These are phyloP conservation scores for Sphagnum fallax DNA, from an alignment of 228 moss, liverwort and hornwort species.

Conservation along the genomic window DNA sequence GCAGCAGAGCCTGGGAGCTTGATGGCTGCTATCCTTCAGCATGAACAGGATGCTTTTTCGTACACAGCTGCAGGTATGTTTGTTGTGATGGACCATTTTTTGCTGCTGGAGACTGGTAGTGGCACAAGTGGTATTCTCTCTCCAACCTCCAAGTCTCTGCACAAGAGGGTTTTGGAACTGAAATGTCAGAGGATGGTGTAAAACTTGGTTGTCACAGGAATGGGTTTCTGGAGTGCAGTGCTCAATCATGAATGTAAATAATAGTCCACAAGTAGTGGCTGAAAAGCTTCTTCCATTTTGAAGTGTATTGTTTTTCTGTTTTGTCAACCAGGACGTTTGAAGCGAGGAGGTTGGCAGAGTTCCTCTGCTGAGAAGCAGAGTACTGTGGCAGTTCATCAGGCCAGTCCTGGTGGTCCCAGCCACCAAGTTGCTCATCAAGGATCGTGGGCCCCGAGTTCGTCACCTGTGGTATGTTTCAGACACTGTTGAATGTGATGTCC, in stretches of 20 bases:
- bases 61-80: slow-evolving; percentile 39
- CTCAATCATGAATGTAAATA: no score
- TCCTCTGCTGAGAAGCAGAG: slow-evolving; percentile 29
- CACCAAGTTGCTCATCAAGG: slow-evolving; percentile 23
- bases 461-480: slow-evolving; percentile 17
- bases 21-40: slow-evolving; percentile 67
- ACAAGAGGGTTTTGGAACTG: not conserved
- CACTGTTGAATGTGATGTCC: not conserved
- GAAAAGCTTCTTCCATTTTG: not conserved
- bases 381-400: slow-evolving; percentile 23
- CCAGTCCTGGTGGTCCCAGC: slow-evolving; percentile 22
- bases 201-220: no score
- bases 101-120: not conserved
- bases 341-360: slow-evolving; percentile 49
- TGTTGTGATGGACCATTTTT: not conserved
- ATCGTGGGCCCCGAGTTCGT: slow-evolving; percentile 18
- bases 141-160: not conserved
- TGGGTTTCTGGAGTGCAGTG: no score
- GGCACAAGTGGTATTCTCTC: not conserved
- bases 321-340: slow-evolving; percentile 22
- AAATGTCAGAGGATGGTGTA: no score
- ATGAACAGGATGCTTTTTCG: slow-evolving; percentile 80
- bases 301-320: not conserved
- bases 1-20: slow-evolving; percentile 51
- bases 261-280: no score